These are phyloP conservation scores for Aspergillus sp. DNA, from an alignment of 2,329 filamentous ascomycete species.

Conservation along the genomic window DNA sequence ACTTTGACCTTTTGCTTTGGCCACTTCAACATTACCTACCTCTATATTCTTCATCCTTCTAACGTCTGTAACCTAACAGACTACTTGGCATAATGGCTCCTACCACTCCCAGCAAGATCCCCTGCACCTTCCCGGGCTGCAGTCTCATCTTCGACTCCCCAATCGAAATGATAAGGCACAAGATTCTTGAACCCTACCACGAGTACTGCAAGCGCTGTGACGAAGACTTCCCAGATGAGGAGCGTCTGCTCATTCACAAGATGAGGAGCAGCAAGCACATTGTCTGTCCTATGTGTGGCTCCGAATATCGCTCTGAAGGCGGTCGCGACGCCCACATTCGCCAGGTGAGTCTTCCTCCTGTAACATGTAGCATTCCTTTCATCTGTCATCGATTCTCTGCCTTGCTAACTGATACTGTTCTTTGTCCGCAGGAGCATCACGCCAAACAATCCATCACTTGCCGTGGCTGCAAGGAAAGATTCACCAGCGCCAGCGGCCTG, in stretches of 20 bases:
- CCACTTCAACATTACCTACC: background rate
- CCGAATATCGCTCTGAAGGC: slow-evolving; percentile 54
- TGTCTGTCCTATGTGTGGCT: slow-evolving; percentile 57
- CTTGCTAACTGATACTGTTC: background rate
- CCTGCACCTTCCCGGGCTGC: slow-evolving; percentile 51
- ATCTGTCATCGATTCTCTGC: too few species aligned
- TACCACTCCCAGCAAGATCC: slow-evolving; percentile 26
- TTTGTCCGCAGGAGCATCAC: slow-evolving; percentile 46
- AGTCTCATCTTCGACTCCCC: slow-evolving; percentile 44
- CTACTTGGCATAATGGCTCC: slow-evolving; percentile 7
- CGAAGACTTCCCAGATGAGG: slow-evolving; percentile 47
- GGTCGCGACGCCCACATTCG: slow-evolving; percentile 55
- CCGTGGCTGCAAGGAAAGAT: slow-evolving; percentile 46
- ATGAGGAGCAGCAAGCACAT: slow-evolving; percentile 48
- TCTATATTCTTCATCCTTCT: background rate
- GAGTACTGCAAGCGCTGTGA: slow-evolving; percentile 45
- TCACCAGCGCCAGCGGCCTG: slow-evolving; percentile 49
- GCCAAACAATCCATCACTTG: slow-evolving; percentile 53
- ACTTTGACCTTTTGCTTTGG: too few species aligned
- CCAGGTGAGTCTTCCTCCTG: slow-evolving; percentile 38
- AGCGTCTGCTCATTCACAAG: slow-evolving; percentile 51
- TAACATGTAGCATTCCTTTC: background rate
- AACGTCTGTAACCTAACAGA: background rate
- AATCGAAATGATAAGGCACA: slow-evolving; percentile 53
- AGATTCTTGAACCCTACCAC: slow-evolving; percentile 41